Evolutionary conservation across 1,139 yeast genomes (phyloP), one percentile per base, ranked within the genome.

Genomic region (Suhomyces taliae): DNA sequence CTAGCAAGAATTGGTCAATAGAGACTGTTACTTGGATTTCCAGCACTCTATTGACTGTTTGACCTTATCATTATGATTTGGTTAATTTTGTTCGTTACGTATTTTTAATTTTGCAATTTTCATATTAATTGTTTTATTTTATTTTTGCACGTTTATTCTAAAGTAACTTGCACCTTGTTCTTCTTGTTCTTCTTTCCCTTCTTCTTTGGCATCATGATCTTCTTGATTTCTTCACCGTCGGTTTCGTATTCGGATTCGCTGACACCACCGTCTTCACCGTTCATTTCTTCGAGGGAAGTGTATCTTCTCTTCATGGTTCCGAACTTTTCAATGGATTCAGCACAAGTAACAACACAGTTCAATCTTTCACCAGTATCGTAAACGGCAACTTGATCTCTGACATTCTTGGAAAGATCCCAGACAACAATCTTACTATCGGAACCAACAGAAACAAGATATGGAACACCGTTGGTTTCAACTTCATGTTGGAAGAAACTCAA

Each of bases 391-490:
- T 90, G 96, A 57, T 88, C 96, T 56, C 78, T 77, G 1, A 71
- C 60, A 2, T 54, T 50, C 15, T 55, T 56, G 4, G 69, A 58
- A 59, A 91, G 69, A 61, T 90, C 87, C 97, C 98, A 93, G 3
- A 93, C 85, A 11, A 91, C 96, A 46, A 93, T 84, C 59, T 82
- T 87, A 36, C 99, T 98, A 64, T 93, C 98, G 0, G 97, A 89
- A 0, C 97, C 88, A 10, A 90, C 90, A 2, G 96, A 86, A 1
- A 88, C 78, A 62, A 95, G 69, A 59, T 78, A 85, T 7, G 78
- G 76, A 27, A 62, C 64, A 33, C 58, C 61, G 14, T 58, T 53
- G 3, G 74, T 64, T 44, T 70, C 76, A 1, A 58, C 60, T 0
- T 65, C 60, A 51, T 81, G 74, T 48, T 70, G 68, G 58, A 77